phyloP scores from a whole-genome alignment of 139 green algal species.

The Volvox africanus region DNA sequence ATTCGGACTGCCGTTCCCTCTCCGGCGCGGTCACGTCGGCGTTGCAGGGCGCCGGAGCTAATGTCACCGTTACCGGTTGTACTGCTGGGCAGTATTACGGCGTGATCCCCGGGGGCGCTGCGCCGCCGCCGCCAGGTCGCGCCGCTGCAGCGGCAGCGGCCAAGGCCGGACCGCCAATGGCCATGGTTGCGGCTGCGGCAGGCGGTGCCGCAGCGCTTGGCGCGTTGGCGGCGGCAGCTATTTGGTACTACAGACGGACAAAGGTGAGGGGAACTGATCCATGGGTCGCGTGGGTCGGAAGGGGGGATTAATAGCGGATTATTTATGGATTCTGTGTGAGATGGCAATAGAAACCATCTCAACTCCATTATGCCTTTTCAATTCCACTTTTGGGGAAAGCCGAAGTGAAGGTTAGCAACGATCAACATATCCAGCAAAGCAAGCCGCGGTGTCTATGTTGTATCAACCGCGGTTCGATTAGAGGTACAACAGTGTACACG shows the following conservation, averaged over 20 bases:
- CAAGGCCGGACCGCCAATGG: background rate
- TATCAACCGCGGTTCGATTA: too few species aligned
- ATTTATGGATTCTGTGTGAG: too few species aligned
- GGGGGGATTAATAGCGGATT: too few species aligned
- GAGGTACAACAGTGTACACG: too few species aligned
- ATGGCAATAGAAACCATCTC: too few species aligned
- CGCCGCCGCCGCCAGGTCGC: background rate
- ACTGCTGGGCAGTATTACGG: constrained; percentile 1
- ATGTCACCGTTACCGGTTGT: background rate
- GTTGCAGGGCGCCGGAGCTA: background rate
- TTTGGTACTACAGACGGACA: background rate
- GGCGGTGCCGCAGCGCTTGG: constrained; percentile 14
- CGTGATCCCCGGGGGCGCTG: background rate
- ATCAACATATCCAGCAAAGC: too few species aligned
- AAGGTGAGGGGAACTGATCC: background rate
- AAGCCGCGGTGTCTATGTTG: too few species aligned
- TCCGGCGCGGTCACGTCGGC: background rate
- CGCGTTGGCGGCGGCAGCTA: background rate
- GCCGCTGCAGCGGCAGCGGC: background rate
- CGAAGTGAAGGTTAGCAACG: too few species aligned
- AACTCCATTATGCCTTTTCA: too few species aligned
- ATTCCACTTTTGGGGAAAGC: too few species aligned
- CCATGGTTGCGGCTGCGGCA: background rate
- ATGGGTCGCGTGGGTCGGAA: too few species aligned
- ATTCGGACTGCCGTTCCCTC: constrained; percentile 14